These are phyloP conservation scores for Aspergillus diversus DNA, from an alignment of 495 filamentous ascomycete species.

Conservation along the genomic window DNA sequence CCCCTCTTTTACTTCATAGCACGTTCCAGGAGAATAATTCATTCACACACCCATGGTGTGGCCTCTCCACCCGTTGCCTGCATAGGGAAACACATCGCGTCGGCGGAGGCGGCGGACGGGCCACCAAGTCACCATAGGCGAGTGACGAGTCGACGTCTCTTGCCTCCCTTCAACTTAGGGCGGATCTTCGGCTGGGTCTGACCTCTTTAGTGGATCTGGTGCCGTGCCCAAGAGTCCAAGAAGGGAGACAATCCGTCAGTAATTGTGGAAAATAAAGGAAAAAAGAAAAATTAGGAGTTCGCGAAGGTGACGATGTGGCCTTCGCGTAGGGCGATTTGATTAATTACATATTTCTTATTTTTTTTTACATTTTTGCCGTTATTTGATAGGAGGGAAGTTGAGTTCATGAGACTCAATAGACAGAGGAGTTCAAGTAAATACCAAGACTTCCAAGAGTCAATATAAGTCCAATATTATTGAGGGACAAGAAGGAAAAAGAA, in stretches of 20 bases:
- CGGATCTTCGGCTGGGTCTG: constrained; percentile 30
- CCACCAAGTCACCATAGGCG: constrained; percentile 14
- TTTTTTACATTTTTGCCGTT: neutral
- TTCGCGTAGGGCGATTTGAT: neutral
- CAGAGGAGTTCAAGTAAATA: constrained; percentile 8
- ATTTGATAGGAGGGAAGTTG: neutral
- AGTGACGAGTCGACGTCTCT: constrained; percentile 8
- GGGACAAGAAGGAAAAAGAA: neutral
- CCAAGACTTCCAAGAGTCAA: constrained; percentile 20
- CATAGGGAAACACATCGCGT: constrained; percentile 25
- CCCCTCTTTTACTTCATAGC: constrained; percentile 12
- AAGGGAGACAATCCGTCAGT: constrained; percentile 11
- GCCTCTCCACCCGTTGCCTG: constrained; percentile 27
- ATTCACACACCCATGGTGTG: constrained; percentile 11
- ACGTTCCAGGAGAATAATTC: constrained; percentile 17
- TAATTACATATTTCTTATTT: neutral
- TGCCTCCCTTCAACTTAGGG: constrained; percentile 15
- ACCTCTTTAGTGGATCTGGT: constrained; percentile 28
- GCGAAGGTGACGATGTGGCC: too few species aligned
- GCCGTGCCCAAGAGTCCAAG: constrained; percentile 20
- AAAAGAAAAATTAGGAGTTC: too few species aligned
- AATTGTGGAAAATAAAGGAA: neutral
- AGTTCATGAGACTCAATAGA: constrained; percentile 6
- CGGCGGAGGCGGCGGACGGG: constrained; percentile 20
- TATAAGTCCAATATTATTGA: constrained; percentile 20